Base-by-base conservation (phyloP, 2,329 filamentous ascomycete species). In the Pseudogymnoascus sp. region DNA sequence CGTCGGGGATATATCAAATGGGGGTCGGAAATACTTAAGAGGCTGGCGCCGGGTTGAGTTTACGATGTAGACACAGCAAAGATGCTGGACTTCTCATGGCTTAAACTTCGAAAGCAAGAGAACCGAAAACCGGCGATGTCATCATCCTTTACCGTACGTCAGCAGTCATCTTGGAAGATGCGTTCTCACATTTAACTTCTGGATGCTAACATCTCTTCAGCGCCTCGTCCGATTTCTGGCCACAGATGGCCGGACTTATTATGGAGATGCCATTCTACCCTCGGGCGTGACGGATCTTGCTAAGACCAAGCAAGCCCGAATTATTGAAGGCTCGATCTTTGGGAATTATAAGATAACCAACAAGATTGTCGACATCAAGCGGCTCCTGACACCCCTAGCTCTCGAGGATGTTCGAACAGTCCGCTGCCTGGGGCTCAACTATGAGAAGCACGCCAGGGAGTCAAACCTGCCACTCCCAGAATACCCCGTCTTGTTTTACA, bases 401-500 rank as follows among this genome's bases (percentile, higher is more conserved):
- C 78, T 80, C 1, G 79, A 85, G 61, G 82, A 89, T 64, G 82
- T 89, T 63, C 80, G 79, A 69, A 89, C 87, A 0, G 86, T 90
- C 59, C 81, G 88, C 63, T 90, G 88, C 67, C 73, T 91, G 11
- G 88, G 88, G 0, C 76, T 91, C 60, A 91, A 91, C 76, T 91
- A 91, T 70, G 85, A 83, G 60, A 80, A 88, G 67, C 88, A 91
- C 71, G 89, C 88, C 6, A 84, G 84, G 70, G 88, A 90, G 78
- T 81, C 87, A 25, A 85, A 84, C 65, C 81, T 90, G 77, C 82
- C 88, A 1, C 80, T 89, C 64, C 89, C 89, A 1, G 82, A 84
- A 70, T 89, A 85, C 67, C 90, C 90, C 0, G 81, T 91, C 8
- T 76, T 93, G 16, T 93, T 93, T 75, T 88, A 86, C 77, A 91